These are phyloP conservation scores for Peterozyma toletana DNA, from an alignment of 805 yeast genomes.

Conservation along the genomic window DNA sequence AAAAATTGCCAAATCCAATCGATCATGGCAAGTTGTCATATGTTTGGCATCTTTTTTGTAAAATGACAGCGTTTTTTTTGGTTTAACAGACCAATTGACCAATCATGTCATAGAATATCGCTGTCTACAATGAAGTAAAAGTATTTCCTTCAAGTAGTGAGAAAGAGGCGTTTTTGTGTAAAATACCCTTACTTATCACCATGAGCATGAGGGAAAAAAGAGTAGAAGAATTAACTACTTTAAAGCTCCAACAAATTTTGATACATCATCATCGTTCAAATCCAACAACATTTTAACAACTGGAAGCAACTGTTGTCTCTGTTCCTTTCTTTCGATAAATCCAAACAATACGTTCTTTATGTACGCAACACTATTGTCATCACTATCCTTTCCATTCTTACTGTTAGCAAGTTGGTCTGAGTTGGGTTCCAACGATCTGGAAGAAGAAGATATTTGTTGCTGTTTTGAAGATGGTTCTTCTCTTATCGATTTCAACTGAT, in stretches of 20 bases:
- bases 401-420: conserved; percentile 7
- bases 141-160: no score
- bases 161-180: no score
- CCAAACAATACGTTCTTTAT: conserved; percentile 87
- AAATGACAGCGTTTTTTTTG: no score
- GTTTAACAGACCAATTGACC: no score
- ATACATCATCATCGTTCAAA: conserved; percentile 65
- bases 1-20: no score
- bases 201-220: not conserved
- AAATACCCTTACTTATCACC: not conserved
- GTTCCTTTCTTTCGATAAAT: conserved; percentile 88
- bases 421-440: not conserved
- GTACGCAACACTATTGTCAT: conserved; percentile 57
- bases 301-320: conserved; percentile 76
- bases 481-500: conserved; percentile 41
- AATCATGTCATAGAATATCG: no score
- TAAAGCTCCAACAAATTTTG: conserved; percentile 54
- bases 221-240: conserved; percentile 12
- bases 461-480: conserved; percentile 1
- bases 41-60: no score
- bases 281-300: conserved; percentile 73
- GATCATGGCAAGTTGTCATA: no score
- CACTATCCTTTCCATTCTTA: conserved; percentile 16
- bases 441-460: not conserved
- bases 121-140: no score